Base-by-base conservation (phyloP, 2,329 filamentous ascomycete species). In the Cladosporium sphaerospermum region DNA sequence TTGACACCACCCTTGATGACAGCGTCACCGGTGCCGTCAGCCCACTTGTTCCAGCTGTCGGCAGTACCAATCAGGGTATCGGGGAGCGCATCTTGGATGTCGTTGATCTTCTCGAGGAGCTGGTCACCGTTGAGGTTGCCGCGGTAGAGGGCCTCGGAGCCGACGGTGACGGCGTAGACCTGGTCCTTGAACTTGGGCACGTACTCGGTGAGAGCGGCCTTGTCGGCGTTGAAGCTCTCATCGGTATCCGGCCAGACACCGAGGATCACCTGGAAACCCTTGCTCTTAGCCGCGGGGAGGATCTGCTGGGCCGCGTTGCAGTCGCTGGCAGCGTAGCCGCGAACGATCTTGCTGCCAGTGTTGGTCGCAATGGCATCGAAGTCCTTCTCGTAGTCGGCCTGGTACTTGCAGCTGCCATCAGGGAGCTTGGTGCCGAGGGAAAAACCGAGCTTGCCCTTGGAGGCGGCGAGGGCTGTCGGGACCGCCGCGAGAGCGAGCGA, bases 1-100 rank as follows among this genome's bases (percentile, higher is more conserved):
- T 79, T 80, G 48, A 85, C 81, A 48, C 77, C 79, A 44, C 76
- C 77, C 49, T 69, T 68, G 62, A 87, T 79, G 58, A 87, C 72
- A 11, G 79, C 73, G 67, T 88, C 80, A 37, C 80, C 84, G 23
- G 84, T 86, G 37, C 83, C 84, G 64, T 87, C 84, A 44, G 79
- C 76, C 63, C 76, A 84, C 70, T 85, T 86, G 73, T 87, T 88
- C 85, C 85, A 88, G 65, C 77, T 82, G 70, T 88, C 85, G 7
- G 84, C 85, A 9, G 82, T 86, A 47, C 85, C 84, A 42, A 86
- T 75, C 60, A 77, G 79, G 61, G 82, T 73, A 37, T 70, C 71
- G 60, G 78, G 74, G 65, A 84, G 66, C 32, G 78, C 71, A 39
- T 71, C 66, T 72, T 82, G 80, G 57, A 86, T 78, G 47, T 81